These are phyloP conservation scores for Colletotrichum falcatum DNA, from an alignment of 2,329 filamentous ascomycete species.

Conservation along the genomic window DNA sequence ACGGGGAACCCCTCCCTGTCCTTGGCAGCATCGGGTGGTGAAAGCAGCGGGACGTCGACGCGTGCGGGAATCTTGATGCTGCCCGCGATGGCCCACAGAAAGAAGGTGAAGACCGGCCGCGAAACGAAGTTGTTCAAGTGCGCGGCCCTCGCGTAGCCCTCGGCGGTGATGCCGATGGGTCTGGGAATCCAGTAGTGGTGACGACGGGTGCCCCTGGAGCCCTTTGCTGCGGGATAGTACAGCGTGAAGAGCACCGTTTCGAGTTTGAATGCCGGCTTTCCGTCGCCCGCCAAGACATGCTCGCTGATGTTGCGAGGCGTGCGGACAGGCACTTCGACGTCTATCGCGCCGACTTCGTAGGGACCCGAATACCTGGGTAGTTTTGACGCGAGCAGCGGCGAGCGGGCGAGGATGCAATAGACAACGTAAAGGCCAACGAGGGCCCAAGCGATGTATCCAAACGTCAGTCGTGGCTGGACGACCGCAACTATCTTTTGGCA, in stretches of 20 bases:
- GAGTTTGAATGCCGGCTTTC: conserved; percentile 57
- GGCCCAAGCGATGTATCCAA: conserved; percentile 50
- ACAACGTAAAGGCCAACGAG: conserved; percentile 51
- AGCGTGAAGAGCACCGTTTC: conserved; percentile 62
- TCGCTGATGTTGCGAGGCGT: conserved; percentile 49
- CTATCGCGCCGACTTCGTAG: conserved; percentile 59
- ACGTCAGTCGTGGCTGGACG: conserved; percentile 50
- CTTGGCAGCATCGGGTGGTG: conserved; percentile 42
- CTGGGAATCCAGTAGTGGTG: conserved; percentile 59
- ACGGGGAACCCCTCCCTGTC: conserved; percentile 53
- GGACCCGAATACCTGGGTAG: conserved; percentile 59
- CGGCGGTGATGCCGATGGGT: conserved; percentile 57
- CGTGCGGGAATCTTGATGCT: conserved; percentile 60
- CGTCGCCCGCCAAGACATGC: conserved; percentile 50
- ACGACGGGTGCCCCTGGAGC: conserved; percentile 43
- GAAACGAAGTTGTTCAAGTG: conserved; percentile 57
- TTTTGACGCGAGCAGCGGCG: conserved; percentile 57
- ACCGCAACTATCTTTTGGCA: background rate
- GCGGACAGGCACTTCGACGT: conserved; percentile 59
- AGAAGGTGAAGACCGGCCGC: conserved; percentile 57
- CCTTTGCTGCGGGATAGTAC: conserved; percentile 58
- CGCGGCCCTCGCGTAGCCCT: conserved; percentile 60
- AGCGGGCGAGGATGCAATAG: conserved; percentile 54
- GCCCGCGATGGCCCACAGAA: conserved; percentile 57
- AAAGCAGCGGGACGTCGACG: conserved; percentile 58